These are phyloP conservation scores for Friedmanniomyces simplex DNA, from an alignment of 495 filamentous ascomycete genomes.

Conservation along the genomic window DNA sequence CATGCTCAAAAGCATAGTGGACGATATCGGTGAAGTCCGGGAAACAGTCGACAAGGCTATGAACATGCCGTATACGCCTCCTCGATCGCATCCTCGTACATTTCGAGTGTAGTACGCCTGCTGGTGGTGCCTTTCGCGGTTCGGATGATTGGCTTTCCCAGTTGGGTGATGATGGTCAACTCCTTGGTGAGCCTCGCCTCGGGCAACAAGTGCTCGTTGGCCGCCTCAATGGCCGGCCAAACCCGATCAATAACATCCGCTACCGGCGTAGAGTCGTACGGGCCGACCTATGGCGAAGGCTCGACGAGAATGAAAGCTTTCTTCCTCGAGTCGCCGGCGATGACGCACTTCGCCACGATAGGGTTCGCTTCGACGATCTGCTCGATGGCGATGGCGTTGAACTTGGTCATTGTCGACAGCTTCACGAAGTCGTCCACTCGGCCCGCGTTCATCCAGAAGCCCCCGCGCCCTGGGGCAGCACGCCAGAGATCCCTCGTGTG, in stretches of 20 bases:
- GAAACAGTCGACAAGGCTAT: no score
- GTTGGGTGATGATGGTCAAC: background rate
- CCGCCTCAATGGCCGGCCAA: background rate
- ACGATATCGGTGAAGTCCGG: background rate
- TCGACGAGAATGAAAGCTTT: background rate
- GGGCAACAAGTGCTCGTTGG: background rate
- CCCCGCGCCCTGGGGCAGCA: background rate
- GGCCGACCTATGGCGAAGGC: background rate
- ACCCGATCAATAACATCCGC: background rate
- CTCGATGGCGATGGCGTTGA: constrained; percentile 1
- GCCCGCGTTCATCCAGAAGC: background rate
- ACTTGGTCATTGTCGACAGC: background rate
- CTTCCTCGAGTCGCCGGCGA: background rate
- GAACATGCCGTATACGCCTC: background rate
- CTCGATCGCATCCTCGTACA: background rate
- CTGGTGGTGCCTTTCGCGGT: background rate
- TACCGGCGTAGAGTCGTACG: background rate
- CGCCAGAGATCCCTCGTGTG: background rate
- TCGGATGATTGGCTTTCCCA: background rate
- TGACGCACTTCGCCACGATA: background rate
- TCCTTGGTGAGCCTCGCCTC: background rate
- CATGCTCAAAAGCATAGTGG: no score
- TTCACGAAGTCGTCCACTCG: constrained; percentile 1
- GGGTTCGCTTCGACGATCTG: background rate
- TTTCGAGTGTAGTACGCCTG: background rate